Evolutionary conservation across 169 alveolate species (phyloP).

Genomic region (Eimeria necatrix): DNA sequence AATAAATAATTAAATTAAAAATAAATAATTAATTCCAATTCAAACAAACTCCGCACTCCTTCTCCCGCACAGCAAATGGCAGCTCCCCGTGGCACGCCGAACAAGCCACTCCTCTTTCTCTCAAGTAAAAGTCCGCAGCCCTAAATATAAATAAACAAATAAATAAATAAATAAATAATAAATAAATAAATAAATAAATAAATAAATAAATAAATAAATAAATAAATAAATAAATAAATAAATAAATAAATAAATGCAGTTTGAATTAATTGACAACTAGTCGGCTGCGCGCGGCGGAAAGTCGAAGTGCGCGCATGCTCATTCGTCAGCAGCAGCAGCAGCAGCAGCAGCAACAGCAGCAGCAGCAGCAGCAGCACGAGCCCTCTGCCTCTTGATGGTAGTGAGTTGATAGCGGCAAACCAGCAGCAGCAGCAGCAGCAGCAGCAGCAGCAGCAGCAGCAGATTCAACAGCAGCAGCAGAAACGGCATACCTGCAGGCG

Average conservation of each 20-base stretch:
- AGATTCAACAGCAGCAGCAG: background rate
- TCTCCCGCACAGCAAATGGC: background rate
- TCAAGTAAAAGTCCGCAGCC: background rate
- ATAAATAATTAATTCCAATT: too few species aligned
- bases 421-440: background rate
- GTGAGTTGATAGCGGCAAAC: background rate
- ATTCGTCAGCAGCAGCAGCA: background rate
- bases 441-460: background rate
- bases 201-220: background rate
- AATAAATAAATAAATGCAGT: background rate
- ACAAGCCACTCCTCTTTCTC: background rate
- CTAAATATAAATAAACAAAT: background rate
- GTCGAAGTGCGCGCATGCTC: background rate
- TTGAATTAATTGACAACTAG: too few species aligned
- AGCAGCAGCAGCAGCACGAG: background rate
- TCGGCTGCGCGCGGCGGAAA: too few species aligned
- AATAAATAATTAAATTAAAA: background rate
- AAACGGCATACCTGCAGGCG: slow-evolving; percentile 62
- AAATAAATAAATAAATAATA: slow-evolving; percentile 1
- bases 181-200: background rate
- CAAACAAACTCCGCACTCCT: too few species aligned
- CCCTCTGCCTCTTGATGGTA: background rate
- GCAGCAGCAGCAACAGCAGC: background rate
- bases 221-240: background rate
- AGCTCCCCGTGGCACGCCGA: background rate